phyloP scores from a whole-genome alignment of 2,329 filamentous ascomycete species.

The Xylariomycetidae sp. region DNA sequence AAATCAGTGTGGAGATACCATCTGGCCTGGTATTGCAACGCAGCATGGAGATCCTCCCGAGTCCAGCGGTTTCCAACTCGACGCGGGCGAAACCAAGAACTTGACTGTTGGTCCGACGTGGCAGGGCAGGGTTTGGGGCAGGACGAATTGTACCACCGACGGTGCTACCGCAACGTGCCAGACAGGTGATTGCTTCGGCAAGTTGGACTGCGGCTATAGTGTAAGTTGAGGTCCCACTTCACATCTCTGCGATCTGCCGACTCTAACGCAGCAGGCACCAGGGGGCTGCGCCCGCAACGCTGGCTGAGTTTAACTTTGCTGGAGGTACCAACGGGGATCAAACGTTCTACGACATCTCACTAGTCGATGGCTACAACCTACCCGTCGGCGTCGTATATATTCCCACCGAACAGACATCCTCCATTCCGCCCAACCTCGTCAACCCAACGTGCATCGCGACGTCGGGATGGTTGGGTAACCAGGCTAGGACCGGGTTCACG shows the following conservation, averaged over 20 bases:
- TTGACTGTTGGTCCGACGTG: slow-evolving; percentile 66
- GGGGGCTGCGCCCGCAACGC: slow-evolving; percentile 67
- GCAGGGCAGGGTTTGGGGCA: slow-evolving; percentile 77
- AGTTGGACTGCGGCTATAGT: slow-evolving; percentile 61
- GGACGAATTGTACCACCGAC: slow-evolving; percentile 76
- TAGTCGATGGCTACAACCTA: slow-evolving; percentile 81
- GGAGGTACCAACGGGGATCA: slow-evolving; percentile 55
- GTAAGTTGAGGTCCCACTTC: slow-evolving; percentile 40
- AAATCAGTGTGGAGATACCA: slow-evolving; percentile 64
- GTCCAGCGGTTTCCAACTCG: slow-evolving; percentile 62
- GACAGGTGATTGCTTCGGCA: slow-evolving; percentile 71
- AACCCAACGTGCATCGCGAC: slow-evolving; percentile 74
- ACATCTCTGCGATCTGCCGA: slow-evolving; percentile 1
- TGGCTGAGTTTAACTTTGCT: slow-evolving; percentile 74
- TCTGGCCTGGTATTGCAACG: slow-evolving; percentile 72
- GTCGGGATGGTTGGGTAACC: slow-evolving; percentile 52
- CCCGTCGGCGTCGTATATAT: slow-evolving; percentile 59
- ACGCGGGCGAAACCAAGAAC: slow-evolving; percentile 48
- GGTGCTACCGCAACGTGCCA: slow-evolving; percentile 60
- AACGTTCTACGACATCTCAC: slow-evolving; percentile 77
- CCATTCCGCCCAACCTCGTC: slow-evolving; percentile 69
- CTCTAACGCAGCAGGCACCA: slow-evolving; percentile 27
- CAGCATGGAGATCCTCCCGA: slow-evolving; percentile 64
- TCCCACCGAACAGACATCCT: slow-evolving; percentile 53
- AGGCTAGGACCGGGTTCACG: slow-evolving; percentile 47